Base-by-base conservation (phyloP, 1,284 basidiomycete genomes). In the Leccinum pallidistipes region DNA sequence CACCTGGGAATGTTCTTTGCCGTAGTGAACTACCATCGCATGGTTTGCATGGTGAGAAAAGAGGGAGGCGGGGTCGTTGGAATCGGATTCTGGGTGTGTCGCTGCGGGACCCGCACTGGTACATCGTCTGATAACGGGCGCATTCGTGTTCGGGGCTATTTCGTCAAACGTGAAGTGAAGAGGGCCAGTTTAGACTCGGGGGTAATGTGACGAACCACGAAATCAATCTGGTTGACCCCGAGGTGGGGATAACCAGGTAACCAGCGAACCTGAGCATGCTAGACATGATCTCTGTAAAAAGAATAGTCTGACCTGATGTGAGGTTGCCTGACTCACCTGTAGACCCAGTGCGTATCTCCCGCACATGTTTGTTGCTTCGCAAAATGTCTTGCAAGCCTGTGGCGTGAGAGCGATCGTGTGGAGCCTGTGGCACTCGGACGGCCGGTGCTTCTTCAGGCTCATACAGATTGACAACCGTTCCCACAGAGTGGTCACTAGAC, bases 1-100 rank as follows among this genome's bases (percentile, higher is more conserved):
- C 0, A 95, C 96, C 68, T 85, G 92, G 61, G 94, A 75, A 24
- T 88, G 85, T 47, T 88, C 83, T 70, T 94, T 94, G 69, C 84
- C 87, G 84, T 90, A 96, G 70, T 92, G 88, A 2, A 98, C 80
- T 27, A 95, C 95, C 95, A 98, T 70, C 88, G 89, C 94, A 94
- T 93, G 5, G 87, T 85, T 34, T 90, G 87, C 65, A 91, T 70
- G 11, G 86, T 71, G 29, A 83, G 67, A 14, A n/a, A 11, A 38
- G 0, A 27, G 4, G 10, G 66, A 54, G 12, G 47, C 9, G 8
- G 14, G 21, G 10, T 57, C 62, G 8, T 54, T 32, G 11, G 61
- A 34, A n/a, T 62, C 58, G 1, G 51, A 51, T 9, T 59, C 52
- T n/a, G 29, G 8, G 36, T n/a, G 16, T 21, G 49, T 40, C 27